Base-by-base conservation (phyloP, 495 filamentous ascomycete species). In the Podospora fimiseda region DNA sequence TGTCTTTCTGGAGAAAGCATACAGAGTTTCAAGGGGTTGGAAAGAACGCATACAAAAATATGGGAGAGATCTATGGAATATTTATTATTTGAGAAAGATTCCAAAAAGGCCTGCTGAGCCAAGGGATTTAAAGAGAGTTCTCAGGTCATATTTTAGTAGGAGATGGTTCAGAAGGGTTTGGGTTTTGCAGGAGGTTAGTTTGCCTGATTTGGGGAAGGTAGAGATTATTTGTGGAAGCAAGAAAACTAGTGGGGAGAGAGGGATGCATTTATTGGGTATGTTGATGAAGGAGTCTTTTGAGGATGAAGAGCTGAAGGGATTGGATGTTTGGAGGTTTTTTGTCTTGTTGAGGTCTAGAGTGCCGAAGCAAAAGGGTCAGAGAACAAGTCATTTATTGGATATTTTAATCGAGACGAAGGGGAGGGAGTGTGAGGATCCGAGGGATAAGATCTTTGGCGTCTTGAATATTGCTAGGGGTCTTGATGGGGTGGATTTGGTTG, bases 391-490 rank as follows among this genome's bases (percentile, higher is more conserved):
- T n/a, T 45, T 55, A 5, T 33, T 61, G 22, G 55, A 56, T 11
- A 14, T 56, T 11, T 40, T 52, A 23, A 21, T 58, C 27, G 44
- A 37, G 18, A 53, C 45, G 2, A 22, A 13, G 16, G 6, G 20
- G 11, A 27, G 27, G 3, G 20, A 53, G 21, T 48, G 43, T 13
- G 24, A 53, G 2, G 60, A 62, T 30, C 60, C 57, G 14, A 51
- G 57, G 21, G 60, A 62, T 39, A 55, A 49, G 37, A 56, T 62
- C 4, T 59, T 51, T 38, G 57, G 37, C 0, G 23, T 60, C 2
- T 37, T 62, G 15, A 44, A 43, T 43, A 47, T 62, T 14, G 48
- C 44, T 9, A 39, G 41, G 15, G 43, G 33, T 9, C 43, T 53
- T 18, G 48, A 59, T 36, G 27, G 42, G n/a, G 24, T 19, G 4